Evolutionary conservation across 1,284 basidiomycete species (phyloP), one percentile per base, ranked within the genome.

Genomic region (Malassezia brasiliensis): DNA sequence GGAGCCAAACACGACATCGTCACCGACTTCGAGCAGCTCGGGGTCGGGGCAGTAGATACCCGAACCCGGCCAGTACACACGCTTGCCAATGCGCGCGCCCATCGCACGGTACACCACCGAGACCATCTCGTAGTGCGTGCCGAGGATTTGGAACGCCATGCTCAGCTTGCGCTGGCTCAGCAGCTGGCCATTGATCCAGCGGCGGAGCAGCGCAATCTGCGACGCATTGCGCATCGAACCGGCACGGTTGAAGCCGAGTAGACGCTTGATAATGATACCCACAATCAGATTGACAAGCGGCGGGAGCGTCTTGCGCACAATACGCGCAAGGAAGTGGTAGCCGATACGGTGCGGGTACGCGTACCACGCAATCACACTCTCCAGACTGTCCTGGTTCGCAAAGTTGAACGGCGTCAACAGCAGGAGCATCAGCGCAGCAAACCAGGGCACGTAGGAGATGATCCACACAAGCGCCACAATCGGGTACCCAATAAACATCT

Each of bases 61-160:
- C 15, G 68, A 71, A 10, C 72, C 72, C 4, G 72, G 72, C 72
- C 72, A 74, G 62, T 74, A 74, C 50, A 74, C 72, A 14, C 72
- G 69, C 55, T 66, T 69, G 47, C 72, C 72, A 31, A 74, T 68
- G 28, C 66, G 65, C 19, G 72, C 70, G 30, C 72, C 72, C 72
- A 74, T 72, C 8, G 69, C 68, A 52, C 72, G 68, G 61, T 67
- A 74, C 41, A 74, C 61, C 46, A 73, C 70, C 46, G 72, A 74
- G 7, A 65, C 67, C 72, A 74, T 74, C 46, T 74, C 72, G 62
- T 74, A 74, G 56, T 74, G 72, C 12, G 72, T 74, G 35, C 72
- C 72, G 32, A 74, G 56, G 44, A 74, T 67, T 31, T 63, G 56
- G 20, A 74, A 61, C 15, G 72, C 70, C 19, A 67, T 66, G 44